Evolutionary conservation across 768 basidiomycete genomes (phyloP).

Genomic region (Pulveroboletus sp.): DNA sequence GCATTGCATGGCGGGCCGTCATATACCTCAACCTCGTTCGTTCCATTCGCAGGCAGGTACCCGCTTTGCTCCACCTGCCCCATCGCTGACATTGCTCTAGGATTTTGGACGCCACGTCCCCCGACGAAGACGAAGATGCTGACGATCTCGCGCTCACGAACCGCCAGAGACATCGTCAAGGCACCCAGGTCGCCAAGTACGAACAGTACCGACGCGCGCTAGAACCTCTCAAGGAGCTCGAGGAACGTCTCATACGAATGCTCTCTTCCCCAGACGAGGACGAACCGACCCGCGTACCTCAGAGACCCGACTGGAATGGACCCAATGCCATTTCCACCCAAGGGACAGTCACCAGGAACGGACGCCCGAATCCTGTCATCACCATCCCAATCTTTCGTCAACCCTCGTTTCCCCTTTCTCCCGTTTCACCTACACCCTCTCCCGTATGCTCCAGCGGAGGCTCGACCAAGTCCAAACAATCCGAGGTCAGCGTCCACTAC

Average conservation of each 20-base stretch:
- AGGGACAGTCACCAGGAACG: constrained; percentile 29
- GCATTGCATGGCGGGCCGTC: constrained; percentile 82
- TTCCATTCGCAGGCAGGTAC: constrained; percentile 65
- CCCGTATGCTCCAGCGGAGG: constrained; percentile 30
- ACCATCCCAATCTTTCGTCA: constrained; percentile 28
- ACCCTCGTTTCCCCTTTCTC: constrained; percentile 25
- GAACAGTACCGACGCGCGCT: constrained; percentile 59
- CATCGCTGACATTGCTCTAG: constrained; percentile 32
- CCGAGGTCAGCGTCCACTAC: constrained; percentile 59
- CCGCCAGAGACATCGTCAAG: constrained; percentile 43
- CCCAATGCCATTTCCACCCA: constrained; percentile 12
- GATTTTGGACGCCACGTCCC: constrained; percentile 70
- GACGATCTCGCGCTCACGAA: constrained; percentile 52
- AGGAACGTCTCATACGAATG: constrained; percentile 61
- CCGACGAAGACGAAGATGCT: constrained; percentile 58
- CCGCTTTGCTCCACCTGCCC: constrained; percentile 1
- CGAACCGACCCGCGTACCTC: constrained; percentile 50
- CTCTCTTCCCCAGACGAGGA: constrained; percentile 72
- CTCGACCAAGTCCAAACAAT: constrained; percentile 35
- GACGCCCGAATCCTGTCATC: constrained; percentile 42
- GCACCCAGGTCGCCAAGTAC: constrained; percentile 52
- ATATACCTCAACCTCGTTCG: constrained; percentile 86
- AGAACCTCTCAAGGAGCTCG: constrained; percentile 66
- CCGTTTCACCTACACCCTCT: constrained; percentile 28
- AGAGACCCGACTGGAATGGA: constrained; percentile 39